phyloP scores from a whole-genome alignment of 768 basidiomycete genomes.

The Sarcodon aspratus region DNA sequence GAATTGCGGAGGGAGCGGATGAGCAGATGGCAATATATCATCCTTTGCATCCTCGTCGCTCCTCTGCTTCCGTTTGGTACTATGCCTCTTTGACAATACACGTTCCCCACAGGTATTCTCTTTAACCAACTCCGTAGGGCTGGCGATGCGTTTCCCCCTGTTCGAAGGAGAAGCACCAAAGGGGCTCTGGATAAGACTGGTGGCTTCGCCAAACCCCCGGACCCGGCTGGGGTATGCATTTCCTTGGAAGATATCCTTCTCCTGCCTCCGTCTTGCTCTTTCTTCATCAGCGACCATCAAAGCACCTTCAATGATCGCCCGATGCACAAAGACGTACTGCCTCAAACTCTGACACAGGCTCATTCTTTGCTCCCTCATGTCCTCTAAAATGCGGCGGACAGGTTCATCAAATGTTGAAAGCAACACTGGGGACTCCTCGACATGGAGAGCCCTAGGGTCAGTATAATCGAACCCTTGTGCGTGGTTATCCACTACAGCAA shows the following conservation, averaged over 20 bases:
- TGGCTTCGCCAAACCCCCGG: constrained; percentile 4
- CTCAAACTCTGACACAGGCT: constrained; percentile 88
- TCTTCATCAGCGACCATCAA: constrained; percentile 71
- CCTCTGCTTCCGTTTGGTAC: constrained; percentile 37
- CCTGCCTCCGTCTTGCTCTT: constrained; percentile 24
- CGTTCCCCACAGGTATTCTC: constrained; percentile 48
- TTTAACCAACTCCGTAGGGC: constrained; percentile 58
- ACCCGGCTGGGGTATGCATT: constrained; percentile 9
- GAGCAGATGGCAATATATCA: no score
- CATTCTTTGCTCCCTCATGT: constrained; percentile 96
- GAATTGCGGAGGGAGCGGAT: no score
- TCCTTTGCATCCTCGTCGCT: constrained; percentile 11
- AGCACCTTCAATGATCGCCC: constrained; percentile 73
- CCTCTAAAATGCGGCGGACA: constrained; percentile 73
- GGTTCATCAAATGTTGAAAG: constrained; percentile 65
- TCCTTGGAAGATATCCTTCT: constrained; percentile 7
- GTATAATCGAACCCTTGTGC: constrained; percentile 38
- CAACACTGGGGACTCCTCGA: constrained; percentile 37
- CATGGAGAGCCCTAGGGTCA: constrained; percentile 50
- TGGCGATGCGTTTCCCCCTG: constrained; percentile 54
- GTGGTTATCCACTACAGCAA: neutral
- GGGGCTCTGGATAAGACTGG: constrained; percentile 4
- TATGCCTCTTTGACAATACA: constrained; percentile 54
- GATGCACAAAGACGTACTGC: constrained; percentile 92
- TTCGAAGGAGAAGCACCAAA: constrained; percentile 3